A percentile compares a stretch with the other conserved stretches of the same genome.
Evolutionary conservation across 352 stramenopile species (phyloP).

Genomic region (Phytopythium delawarense): DNA sequence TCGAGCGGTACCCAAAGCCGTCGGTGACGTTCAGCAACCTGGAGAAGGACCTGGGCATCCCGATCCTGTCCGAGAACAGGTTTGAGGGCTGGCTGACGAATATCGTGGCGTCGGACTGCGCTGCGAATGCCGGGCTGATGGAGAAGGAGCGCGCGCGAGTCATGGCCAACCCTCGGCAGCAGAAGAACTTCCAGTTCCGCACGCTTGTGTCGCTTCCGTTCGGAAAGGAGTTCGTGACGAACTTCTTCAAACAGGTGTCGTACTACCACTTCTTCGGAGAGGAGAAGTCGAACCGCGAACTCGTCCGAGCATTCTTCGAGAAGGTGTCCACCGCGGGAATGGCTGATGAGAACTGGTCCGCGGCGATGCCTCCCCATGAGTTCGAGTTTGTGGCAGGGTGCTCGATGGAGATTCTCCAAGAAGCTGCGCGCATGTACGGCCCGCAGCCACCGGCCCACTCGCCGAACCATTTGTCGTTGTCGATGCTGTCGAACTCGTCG

Average conservation of each 20-base stretch:
- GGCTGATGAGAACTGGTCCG: slow-evolving; percentile 54
- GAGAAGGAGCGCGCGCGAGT: slow-evolving; percentile 40
- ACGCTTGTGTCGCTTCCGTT: slow-evolving; percentile 70
- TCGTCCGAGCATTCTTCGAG: slow-evolving; percentile 77
- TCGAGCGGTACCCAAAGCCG: slow-evolving; percentile 77
- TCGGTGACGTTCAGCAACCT: slow-evolving; percentile 64
- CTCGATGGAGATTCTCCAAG: slow-evolving; percentile 71
- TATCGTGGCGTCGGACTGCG: slow-evolving; percentile 54
- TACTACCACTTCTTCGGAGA: slow-evolving; percentile 65
- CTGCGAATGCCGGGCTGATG: slow-evolving; percentile 41
- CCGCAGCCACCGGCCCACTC: slow-evolving; percentile 33
- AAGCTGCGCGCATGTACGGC: slow-evolving; percentile 66
- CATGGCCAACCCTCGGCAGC: slow-evolving; percentile 43
- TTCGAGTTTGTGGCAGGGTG: slow-evolving; percentile 52
- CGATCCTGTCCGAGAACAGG: slow-evolving; percentile 61
- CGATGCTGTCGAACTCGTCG: slow-evolving; percentile 29
- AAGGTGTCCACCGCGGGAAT: slow-evolving; percentile 72
- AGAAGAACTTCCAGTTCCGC: slow-evolving; percentile 71
- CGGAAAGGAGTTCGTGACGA: slow-evolving; percentile 51
- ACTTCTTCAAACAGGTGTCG: slow-evolving; percentile 71
- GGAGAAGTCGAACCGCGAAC: slow-evolving; percentile 66
- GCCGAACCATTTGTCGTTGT: slow-evolving; percentile 31
- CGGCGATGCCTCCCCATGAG: slow-evolving; percentile 32
- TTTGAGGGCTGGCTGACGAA: slow-evolving; percentile 72
- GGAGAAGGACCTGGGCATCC: slow-evolving; percentile 48